A percentile compares a stretch with the other conserved stretches of the same genome.
These are phyloP conservation scores for Ceratocystis cubensis DNA, from an alignment of 2,329 filamentous ascomycete genomes.

Conservation along the genomic window DNA sequence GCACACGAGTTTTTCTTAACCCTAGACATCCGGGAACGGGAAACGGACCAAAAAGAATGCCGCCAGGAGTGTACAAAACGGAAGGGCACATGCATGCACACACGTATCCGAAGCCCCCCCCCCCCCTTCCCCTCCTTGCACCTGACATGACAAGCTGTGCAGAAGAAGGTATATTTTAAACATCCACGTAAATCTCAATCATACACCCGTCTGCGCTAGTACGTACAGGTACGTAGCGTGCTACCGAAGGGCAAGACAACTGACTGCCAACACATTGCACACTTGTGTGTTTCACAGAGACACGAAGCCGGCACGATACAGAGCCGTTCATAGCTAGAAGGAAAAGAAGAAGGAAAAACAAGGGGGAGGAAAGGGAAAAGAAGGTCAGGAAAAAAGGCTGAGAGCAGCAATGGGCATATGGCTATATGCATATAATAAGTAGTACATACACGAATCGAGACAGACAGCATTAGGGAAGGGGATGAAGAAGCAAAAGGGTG, in stretches of 20 bases:
- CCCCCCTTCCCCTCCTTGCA: neutral
- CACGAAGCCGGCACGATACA: neutral
- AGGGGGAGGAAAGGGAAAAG: neutral
- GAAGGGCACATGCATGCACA: neutral
- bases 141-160: neutral
- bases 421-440: neutral
- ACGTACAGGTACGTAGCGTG: neutral
- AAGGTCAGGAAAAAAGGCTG: neutral
- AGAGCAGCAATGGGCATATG: neutral
- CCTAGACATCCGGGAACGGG: neutral
- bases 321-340: neutral
- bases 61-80: neutral
- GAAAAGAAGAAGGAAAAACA: neutral
- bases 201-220: neutral
- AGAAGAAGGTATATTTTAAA: neutral
- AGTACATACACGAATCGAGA: neutral
- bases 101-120: neutral
- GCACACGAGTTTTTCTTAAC: neutral
- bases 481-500: no score
- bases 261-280: conserved; percentile 5
- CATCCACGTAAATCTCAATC: no score
- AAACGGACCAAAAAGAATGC: neutral
- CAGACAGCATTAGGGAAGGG: neutral
- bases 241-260: neutral
- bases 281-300: neutral